phyloP scores from a whole-genome alignment of 176 grass and related monocot genomes.

The Eremochloa ophiuroides region DNA sequence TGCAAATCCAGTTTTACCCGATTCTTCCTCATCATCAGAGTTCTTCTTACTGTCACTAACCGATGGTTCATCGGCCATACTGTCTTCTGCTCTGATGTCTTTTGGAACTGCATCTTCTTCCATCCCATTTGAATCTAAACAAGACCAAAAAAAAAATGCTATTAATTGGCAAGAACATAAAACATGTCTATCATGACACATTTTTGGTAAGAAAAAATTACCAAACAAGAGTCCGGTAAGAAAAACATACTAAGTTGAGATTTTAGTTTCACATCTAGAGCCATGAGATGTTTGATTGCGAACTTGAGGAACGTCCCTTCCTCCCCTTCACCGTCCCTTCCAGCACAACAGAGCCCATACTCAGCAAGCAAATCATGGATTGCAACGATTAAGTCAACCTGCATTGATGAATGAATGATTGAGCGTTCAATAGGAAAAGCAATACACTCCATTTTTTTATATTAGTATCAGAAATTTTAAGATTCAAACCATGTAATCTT shows the following conservation, averaged over 20 bases:
- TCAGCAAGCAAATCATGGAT: conserved; percentile 97
- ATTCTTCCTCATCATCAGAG: conserved; percentile 57
- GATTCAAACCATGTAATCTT: background rate
- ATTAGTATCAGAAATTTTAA: background rate
- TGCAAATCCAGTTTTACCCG: conserved; percentile 44
- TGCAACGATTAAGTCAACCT: conserved; percentile 89
- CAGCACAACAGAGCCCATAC: conserved; percentile 89
- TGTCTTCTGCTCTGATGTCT: conserved; percentile 19
- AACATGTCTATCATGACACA: conserved; percentile 19
- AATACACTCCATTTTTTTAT: background rate
- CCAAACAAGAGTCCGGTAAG: conserved; percentile 1
- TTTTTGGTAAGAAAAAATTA: conserved; percentile 11
- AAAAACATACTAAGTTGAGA: conserved; percentile 70
- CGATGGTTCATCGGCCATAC: conserved; percentile 10
- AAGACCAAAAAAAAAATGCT: conserved; percentile 25
- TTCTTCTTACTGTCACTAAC: conserved; percentile 46
- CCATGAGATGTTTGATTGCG: conserved; percentile 93
- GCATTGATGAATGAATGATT: conserved; percentile 32
- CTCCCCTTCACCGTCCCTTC: conserved; percentile 68
- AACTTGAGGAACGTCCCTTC: conserved; percentile 94
- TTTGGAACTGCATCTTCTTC: conserved; percentile 47
- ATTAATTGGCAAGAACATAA: conserved; percentile 18
- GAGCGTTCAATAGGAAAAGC: conserved; percentile 14
- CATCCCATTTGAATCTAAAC: conserved; percentile 67
- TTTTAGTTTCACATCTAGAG: conserved; percentile 90